phyloP scores from a whole-genome alignment of 352 stramenopile genomes.

The Pythium volutum region DNA sequence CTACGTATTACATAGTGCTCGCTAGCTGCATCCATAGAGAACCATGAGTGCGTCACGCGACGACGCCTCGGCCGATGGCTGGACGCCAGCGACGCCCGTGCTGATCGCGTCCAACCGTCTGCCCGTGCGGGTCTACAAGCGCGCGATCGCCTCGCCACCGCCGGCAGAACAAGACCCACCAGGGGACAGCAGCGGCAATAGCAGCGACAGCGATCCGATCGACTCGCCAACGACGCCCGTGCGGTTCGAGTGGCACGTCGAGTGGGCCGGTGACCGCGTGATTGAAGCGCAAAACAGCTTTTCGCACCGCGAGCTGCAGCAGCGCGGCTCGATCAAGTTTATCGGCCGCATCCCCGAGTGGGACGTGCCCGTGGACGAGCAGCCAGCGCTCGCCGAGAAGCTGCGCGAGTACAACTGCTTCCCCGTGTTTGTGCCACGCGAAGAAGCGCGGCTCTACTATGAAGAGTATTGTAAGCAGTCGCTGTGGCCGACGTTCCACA shows the following conservation, averaged over 20 bases:
- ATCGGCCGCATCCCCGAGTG: conserved; percentile 60
- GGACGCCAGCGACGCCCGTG: conserved; percentile 55
- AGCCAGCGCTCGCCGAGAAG: conserved; percentile 40
- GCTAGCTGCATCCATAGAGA: not conserved
- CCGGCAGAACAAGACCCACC: not conserved
- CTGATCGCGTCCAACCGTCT: conserved; percentile 74
- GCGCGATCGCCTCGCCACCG: not conserved
- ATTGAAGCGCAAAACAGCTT: conserved; percentile 75
- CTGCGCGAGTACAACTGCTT: conserved; percentile 64
- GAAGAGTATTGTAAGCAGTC: conserved; percentile 97
- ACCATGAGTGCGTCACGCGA: conserved; percentile 6
- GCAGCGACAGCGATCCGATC: not conserved
- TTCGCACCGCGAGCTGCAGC: conserved; percentile 67
- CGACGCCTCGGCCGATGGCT: conserved; percentile 29
- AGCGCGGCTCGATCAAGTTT: conserved; percentile 68
- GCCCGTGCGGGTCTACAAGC: conserved; percentile 40
- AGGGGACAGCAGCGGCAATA: not conserved
- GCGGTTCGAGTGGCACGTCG: conserved; percentile 40
- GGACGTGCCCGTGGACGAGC: conserved; percentile 48
- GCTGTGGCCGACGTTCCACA: conserved; percentile 97
- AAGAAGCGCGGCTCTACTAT: conserved; percentile 69
- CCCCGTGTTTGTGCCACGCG: conserved; percentile 49
- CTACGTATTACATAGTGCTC: too few species aligned
- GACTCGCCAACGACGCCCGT: not conserved
- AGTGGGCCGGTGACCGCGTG: conserved; percentile 73